Base-by-base conservation (phyloP, 768 basidiomycete species). In the Suillus spraguei region DNA sequence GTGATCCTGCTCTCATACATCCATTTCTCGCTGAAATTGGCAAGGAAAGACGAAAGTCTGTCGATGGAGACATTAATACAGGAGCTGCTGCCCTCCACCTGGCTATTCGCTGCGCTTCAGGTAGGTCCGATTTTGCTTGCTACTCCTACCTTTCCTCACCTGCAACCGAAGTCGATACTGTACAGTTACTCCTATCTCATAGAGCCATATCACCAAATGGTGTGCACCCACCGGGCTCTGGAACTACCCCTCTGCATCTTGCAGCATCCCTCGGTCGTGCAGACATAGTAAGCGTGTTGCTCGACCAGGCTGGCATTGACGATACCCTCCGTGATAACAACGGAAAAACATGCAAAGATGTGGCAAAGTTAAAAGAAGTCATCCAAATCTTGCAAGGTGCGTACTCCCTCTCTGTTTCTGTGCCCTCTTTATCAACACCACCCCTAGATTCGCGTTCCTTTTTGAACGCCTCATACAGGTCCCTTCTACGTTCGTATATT, bases 141-240 rank as follows among this genome's bases (percentile, higher is more conserved):
- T 17, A n/a, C 39, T 41, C 36, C 2, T 6, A 22, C 17, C 20
- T 54, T 63, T 47, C 35, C 44, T 60, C 53, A 55, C 56, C 65
- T 49, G 24, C 66, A 24, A 4, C 65, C n/a, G 9, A 63, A 91
- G 90, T 76, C 47, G 85, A 89, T 53, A 94, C 91, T 0, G 82
- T 94, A 16, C 74, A 84, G 13, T 76, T 93, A 0, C 78, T 94
- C 14, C 80, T 94, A 35, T 83, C 85, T 0, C 86, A 94, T 71
- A 84, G 89, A 44, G 85, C 88, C 24, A 91, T 94, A 41, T 91
- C 90, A 52, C 91, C 92, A 0, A 94, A 92, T 67, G 88, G 88
- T 6, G 72, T 89, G 0, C 87, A 93, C 65, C 92, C 92, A 0
- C 85, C 86, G 0, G 86, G 82, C 0, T 89, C 91, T 0, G 89